Evolutionary conservation across 2,329 filamentous ascomycete species (phyloP).

Genomic region (Botrytis cinerea): DNA sequence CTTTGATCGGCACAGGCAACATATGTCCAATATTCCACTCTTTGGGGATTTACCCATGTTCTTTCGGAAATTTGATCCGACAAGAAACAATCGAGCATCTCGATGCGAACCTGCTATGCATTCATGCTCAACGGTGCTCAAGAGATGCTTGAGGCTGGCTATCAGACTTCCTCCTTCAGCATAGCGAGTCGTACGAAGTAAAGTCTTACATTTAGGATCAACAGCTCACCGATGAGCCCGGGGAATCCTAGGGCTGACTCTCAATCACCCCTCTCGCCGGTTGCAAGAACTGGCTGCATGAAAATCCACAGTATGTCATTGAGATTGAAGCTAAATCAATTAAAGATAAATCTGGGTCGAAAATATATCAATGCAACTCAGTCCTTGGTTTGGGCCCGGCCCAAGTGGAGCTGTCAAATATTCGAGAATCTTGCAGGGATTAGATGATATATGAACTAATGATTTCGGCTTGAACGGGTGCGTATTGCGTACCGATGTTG

Average conservation of each 20-base stretch:
- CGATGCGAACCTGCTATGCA: not conserved
- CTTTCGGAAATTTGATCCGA: slow-evolving; percentile 11
- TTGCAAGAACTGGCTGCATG: not conserved
- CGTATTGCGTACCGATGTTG: not conserved
- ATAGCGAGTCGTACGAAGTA: not conserved
- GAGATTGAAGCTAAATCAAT: not conserved
- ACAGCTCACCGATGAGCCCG: not conserved
- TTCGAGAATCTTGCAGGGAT: slow-evolving; percentile 13
- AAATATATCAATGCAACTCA: not conserved
- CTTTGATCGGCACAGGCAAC: slow-evolving; percentile 23
- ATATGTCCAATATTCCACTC: slow-evolving; percentile 3
- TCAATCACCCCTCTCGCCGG: not conserved
- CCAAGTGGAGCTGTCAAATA: slow-evolving; percentile 8
- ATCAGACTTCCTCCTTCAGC: not conserved
- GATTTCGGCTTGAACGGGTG: slow-evolving; percentile 12
- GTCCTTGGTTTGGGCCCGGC: not conserved
- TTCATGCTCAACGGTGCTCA: not conserved
- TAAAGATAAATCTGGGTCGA: slow-evolving; percentile 3
- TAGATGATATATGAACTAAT: slow-evolving; percentile 3
- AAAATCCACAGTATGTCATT: not conserved
- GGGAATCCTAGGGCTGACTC: not conserved
- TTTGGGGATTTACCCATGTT: not conserved
- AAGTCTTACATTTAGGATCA: not conserved
- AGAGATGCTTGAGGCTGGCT: not conserved
- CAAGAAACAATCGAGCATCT: not conserved